Percentiles rank a stretch among this genome's conserved stretches.
phyloP scores from a whole-genome alignment of 2,329 filamentous ascomycete species.

The Byssoonygena ceratinophila region DNA sequence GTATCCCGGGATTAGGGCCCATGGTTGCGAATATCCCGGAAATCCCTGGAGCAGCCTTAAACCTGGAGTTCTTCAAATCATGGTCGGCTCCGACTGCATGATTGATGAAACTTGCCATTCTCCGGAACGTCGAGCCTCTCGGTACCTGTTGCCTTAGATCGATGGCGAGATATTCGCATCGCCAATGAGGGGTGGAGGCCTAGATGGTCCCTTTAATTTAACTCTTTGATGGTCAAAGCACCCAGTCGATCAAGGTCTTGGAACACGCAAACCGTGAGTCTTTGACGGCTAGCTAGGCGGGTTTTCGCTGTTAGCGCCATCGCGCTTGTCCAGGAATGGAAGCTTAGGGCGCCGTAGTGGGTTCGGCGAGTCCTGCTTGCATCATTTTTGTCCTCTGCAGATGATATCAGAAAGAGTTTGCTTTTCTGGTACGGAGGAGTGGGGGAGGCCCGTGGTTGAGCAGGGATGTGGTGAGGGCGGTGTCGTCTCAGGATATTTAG shows the following conservation, averaged over 20 bases:
- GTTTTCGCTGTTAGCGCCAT: background rate
- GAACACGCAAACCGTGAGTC: background rate
- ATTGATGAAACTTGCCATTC: slow-evolving; percentile 1
- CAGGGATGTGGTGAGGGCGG: slow-evolving; percentile 1
- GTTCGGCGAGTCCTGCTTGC: background rate
- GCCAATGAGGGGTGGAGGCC: background rate
- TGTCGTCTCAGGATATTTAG: slow-evolving; percentile 4
- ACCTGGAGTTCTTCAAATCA: background rate
- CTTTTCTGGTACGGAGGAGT: slow-evolving; percentile 7
- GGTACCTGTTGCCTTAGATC: background rate
- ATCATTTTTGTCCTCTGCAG: background rate
- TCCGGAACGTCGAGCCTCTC: background rate
- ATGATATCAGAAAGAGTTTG: background rate
- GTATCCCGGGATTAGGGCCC: background rate
- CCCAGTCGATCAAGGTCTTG: background rate
- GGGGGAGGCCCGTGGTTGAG: slow-evolving; percentile 9
- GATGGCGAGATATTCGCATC: background rate
- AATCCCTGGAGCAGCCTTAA: slow-evolving; percentile 6
- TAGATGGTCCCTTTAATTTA: slow-evolving; percentile 10
- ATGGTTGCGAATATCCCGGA: background rate
- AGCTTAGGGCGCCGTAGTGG: slow-evolving; percentile 6
- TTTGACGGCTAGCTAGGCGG: background rate
- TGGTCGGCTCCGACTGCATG: background rate
- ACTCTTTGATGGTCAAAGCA: slow-evolving; percentile 8
- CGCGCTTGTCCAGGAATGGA: slow-evolving; percentile 2